phyloP scores from a whole-genome alignment of 495 filamentous ascomycete genomes.

The Astrothelium subdiscretum region DNA sequence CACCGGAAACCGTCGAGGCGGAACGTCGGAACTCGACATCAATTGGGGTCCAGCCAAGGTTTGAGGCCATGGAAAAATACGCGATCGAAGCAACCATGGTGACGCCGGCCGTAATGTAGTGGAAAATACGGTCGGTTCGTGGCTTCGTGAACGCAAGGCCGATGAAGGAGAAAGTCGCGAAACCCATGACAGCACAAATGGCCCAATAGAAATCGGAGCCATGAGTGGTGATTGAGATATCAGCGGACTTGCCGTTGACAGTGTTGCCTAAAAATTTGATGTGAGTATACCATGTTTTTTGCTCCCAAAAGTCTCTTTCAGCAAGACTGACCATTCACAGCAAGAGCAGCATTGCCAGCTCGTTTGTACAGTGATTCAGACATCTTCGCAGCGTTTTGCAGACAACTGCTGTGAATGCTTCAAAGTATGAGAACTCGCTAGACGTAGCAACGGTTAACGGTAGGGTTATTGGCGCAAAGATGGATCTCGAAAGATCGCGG shows the following conservation, averaged over 20 bases:
- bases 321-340: constrained; percentile 33
- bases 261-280: constrained; percentile 7
- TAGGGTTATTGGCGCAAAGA: neutral
- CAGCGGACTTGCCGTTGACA: constrained; percentile 30
- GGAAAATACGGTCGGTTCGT: constrained; percentile 47
- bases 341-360: constrained; percentile 32
- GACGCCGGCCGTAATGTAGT: constrained; percentile 53
- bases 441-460: neutral
- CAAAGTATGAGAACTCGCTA: neutral
- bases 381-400: neutral
- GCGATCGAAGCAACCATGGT: constrained; percentile 51
- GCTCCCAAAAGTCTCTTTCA: neutral
- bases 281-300: neutral
- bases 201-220: constrained; percentile 52
- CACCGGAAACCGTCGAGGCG: constrained; percentile 32
- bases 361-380: neutral
- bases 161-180: constrained; percentile 31
- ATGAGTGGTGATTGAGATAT: constrained; percentile 49
- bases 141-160: constrained; percentile 39
- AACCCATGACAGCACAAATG: constrained; percentile 39
- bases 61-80: constrained; percentile 59
- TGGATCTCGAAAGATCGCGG: neutral
- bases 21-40: constrained; percentile 39
- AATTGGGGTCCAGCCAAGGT: constrained; percentile 55
- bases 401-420: neutral